These are phyloP conservation scores for Venturia aucupariae DNA, from an alignment of 2,329 filamentous ascomycete genomes.

Conservation along the genomic window DNA sequence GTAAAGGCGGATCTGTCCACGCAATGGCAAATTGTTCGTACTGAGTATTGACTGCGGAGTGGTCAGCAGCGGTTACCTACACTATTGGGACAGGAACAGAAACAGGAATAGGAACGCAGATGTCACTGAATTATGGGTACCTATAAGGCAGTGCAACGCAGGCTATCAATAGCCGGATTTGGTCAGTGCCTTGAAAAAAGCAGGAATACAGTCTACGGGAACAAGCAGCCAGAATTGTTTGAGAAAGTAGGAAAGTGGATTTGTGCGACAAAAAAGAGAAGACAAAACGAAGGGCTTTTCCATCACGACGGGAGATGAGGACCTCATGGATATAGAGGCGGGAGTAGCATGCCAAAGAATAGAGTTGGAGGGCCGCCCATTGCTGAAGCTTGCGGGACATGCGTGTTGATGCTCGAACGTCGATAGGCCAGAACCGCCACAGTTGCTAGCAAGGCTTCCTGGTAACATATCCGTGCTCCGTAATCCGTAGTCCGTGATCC, in stretches of 20 bases:
- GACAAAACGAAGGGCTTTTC: neutral
- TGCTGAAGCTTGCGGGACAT: constrained; percentile 1
- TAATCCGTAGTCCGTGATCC: too few species aligned
- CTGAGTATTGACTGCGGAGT: neutral
- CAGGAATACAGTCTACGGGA: neutral
- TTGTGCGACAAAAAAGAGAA: neutral
- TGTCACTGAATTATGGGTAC: neutral
- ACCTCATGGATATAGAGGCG: neutral
- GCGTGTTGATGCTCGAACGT: neutral
- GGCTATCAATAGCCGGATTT: neutral
- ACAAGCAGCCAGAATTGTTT: neutral
- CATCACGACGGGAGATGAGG: neutral
- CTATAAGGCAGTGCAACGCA: neutral
- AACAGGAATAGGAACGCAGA: neutral
- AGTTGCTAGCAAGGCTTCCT: neutral
- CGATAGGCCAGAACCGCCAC: neutral
- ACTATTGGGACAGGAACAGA: too few species aligned
- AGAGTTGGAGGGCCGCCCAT: neutral
- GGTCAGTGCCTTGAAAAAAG: neutral
- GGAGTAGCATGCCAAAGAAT: neutral
- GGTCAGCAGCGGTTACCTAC: neutral
- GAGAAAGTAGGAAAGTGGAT: neutral
- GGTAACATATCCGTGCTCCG: too few species aligned
- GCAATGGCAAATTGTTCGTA: neutral
- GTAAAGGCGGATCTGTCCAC: neutral